Percentiles rank a stretch among this genome's conserved stretches.
Evolutionary conservation across 202 grass and related monocot genomes (phyloP).

Genomic region (Panicum virgatum): DNA sequence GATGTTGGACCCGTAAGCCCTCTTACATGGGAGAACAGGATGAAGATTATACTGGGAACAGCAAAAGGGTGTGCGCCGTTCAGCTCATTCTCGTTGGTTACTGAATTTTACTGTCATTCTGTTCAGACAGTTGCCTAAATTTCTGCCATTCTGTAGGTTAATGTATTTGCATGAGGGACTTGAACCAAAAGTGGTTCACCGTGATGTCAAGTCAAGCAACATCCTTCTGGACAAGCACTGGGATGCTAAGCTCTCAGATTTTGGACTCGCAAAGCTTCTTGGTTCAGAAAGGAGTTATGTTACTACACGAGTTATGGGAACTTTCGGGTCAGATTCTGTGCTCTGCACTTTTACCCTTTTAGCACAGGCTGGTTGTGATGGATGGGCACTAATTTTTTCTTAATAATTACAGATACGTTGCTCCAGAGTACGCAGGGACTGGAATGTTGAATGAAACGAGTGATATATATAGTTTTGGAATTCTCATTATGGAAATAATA

Average conservation of each 20-base stretch:
- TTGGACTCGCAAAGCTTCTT: slow-evolving; percentile 87
- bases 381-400: slow-evolving; percentile 22
- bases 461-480: slow-evolving; percentile 96
- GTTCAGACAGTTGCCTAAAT: not conserved
- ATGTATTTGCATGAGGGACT: slow-evolving; percentile 96
- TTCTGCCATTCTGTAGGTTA: slow-evolving; percentile 45
- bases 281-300: slow-evolving; percentile 76
- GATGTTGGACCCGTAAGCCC: slow-evolving; percentile 68
- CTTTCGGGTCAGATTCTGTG: slow-evolving; percentile 78
- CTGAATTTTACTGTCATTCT: not conserved
- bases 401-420: slow-evolving; percentile 65
- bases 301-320: slow-evolving; percentile 94
- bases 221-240: slow-evolving; percentile 86
- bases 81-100: not conserved
- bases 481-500: slow-evolving; percentile 94
- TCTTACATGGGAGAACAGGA: slow-evolving; percentile 84
- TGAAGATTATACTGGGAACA: slow-evolving; percentile 80
- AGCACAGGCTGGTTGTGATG: not conserved
- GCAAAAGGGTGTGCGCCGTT: slow-evolving; percentile 69
- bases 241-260: slow-evolving; percentile 92
- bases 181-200: slow-evolving; percentile 95
- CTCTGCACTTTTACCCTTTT: not conserved
- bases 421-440: slow-evolving; percentile 93
- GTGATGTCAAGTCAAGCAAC: slow-evolving; percentile 94
- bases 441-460: slow-evolving; percentile 96